phyloP scores from a whole-genome alignment of 768 basidiomycete genomes.

The Podaxis sp. region DNA sequence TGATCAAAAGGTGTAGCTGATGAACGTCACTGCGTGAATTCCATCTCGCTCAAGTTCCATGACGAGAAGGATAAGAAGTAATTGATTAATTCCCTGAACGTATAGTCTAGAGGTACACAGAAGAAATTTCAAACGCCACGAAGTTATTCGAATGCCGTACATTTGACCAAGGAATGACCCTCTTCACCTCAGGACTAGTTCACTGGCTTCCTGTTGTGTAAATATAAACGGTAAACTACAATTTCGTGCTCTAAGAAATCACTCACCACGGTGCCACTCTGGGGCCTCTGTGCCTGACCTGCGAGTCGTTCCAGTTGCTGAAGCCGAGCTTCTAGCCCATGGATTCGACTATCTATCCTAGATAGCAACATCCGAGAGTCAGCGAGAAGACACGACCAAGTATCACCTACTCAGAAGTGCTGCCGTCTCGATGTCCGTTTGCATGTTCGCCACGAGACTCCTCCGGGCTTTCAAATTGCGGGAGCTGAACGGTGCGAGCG shows the following conservation, averaged over 20 bases:
- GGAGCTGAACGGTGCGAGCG: not conserved
- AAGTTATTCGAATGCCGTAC: too few species aligned
- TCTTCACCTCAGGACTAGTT: too few species aligned
- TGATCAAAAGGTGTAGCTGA: constrained; percentile 45
- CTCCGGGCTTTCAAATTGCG: not conserved
- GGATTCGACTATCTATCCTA: too few species aligned
- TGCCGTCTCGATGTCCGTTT: not conserved
- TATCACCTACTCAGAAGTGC: not conserved
- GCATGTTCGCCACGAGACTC: not conserved
- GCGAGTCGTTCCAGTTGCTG: not conserved
- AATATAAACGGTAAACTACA: too few species aligned
- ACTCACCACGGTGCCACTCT: too few species aligned
- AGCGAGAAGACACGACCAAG: not conserved
- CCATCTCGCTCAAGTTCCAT: constrained; percentile 76
- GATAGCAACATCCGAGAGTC: not conserved
- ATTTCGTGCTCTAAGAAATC: too few species aligned
- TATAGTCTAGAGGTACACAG: not conserved
- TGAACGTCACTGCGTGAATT: constrained; percentile 90
- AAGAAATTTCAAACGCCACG: not conserved
- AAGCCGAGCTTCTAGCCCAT: not conserved
- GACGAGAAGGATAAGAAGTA: constrained; percentile 36
- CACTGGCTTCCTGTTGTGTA: too few species aligned
- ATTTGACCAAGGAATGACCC: too few species aligned
- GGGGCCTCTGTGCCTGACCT: not conserved
- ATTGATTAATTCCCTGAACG: not conserved